A percentile compares a stretch with the other conserved stretches of the same genome.
Evolutionary conservation across 1,139 yeast species (phyloP).

Genomic region (Blastobotrys aristatus): DNA sequence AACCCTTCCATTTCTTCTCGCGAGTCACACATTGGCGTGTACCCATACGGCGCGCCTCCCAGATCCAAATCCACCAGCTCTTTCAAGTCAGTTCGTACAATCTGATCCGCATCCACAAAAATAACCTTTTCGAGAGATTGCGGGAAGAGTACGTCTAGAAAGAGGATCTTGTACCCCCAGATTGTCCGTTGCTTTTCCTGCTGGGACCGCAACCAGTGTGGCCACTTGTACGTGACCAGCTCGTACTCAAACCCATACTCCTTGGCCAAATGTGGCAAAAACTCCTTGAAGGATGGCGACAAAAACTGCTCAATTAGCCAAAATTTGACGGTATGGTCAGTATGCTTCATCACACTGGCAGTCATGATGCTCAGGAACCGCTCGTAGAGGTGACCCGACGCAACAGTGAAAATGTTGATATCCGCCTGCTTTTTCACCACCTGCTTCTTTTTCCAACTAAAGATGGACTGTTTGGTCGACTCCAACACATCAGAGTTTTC

Average conservation of each 20-base stretch:
- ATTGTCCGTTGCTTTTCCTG: slow-evolving; percentile 69
- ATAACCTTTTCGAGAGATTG: slow-evolving; percentile 66
- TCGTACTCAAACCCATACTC: slow-evolving; percentile 61
- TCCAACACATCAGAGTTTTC: slow-evolving; percentile 38
- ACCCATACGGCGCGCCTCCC: slow-evolving; percentile 77
- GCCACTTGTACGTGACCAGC: slow-evolving; percentile 83
- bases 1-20: slow-evolving; percentile 76
- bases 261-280: slow-evolving; percentile 59
- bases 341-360: slow-evolving; percentile 61
- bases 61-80: slow-evolving; percentile 63
- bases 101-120: slow-evolving; percentile 82
- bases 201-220: slow-evolving; percentile 78
- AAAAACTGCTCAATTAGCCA: slow-evolving; percentile 83
- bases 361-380: slow-evolving; percentile 71
- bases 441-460: slow-evolving; percentile 9
- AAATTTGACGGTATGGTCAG: slow-evolving; percentile 63
- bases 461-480: slow-evolving; percentile 13
- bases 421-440: slow-evolving; percentile 42
- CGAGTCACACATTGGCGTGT: slow-evolving; percentile 84
- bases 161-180: slow-evolving; percentile 85
- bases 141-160: slow-evolving; percentile 84
- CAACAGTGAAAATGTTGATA: slow-evolving; percentile 77
- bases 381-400: slow-evolving; percentile 77
- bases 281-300: slow-evolving; percentile 60
- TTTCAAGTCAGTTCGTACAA: slow-evolving; percentile 66